A percentile compares a stretch with the other conserved stretches of the same genome.
Evolutionary conservation across 805 yeast genomes (phyloP).

Genomic region (Myxozyma udenii): DNA sequence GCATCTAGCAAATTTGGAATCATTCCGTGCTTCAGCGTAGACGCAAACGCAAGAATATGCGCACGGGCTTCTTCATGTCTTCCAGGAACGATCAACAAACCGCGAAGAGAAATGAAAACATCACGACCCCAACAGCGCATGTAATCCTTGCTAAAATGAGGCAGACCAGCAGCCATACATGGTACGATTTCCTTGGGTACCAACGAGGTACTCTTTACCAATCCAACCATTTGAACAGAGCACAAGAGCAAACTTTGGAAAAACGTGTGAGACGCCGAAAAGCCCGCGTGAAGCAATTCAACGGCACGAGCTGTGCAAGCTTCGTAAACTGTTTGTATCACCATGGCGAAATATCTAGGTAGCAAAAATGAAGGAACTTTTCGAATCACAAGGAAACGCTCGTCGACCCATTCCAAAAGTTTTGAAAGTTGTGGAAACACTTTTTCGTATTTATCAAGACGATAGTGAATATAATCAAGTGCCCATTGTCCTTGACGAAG

Average conservation of each 20-base stretch:
- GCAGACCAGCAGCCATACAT: constrained; percentile 91
- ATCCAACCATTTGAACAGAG: constrained; percentile 83
- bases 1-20: constrained; percentile 92
- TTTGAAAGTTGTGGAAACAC: constrained; percentile 48
- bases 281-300: constrained; percentile 50
- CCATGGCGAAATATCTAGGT: constrained; percentile 83
- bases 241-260: constrained; percentile 75
- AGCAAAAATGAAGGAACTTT: constrained; percentile 71
- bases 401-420: constrained; percentile 67
- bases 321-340: constrained; percentile 79
- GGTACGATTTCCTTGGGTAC: constrained; percentile 59
- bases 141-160: constrained; percentile 84
- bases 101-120: constrained; percentile 83
- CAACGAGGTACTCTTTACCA: constrained; percentile 69
- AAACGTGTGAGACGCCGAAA: constrained; percentile 59
- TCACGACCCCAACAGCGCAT: constrained; percentile 99
- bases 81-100: constrained; percentile 72
- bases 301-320: constrained; percentile 72
- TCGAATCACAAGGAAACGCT: constrained; percentile 61
- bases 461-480: constrained; percentile 62
- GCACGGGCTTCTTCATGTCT: constrained; percentile 72
- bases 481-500: constrained; percentile 88
- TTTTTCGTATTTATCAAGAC: constrained; percentile 56
- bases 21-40: constrained; percentile 89
- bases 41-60: constrained; percentile 84